These are phyloP conservation scores for Acer negundo DNA, from an alignment of 345 rosid species.

Conservation along the genomic window DNA sequence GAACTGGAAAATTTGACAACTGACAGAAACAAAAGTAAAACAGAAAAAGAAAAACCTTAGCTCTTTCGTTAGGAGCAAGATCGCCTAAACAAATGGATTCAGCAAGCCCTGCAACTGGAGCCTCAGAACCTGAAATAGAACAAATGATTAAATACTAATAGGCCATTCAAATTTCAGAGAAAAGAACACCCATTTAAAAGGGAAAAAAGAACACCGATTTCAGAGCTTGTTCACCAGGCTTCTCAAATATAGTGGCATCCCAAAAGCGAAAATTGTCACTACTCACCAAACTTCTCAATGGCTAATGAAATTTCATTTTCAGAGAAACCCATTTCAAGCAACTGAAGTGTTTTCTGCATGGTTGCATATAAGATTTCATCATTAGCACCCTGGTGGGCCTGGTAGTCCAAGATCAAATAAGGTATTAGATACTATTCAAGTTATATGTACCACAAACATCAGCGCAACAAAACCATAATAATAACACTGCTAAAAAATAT, in stretches of 20 bases:
- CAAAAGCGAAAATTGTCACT: not conserved
- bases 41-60: constrained; percentile 32
- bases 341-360: constrained; percentile 78
- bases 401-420: constrained; percentile 26
- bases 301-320: constrained; percentile 82
- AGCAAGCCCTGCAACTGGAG: constrained; percentile 69
- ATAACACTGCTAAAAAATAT: not conserved
- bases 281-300: constrained; percentile 79
- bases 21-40: constrained; percentile 8
- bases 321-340: constrained; percentile 95
- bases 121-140: constrained; percentile 58
- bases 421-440: constrained; percentile 13
- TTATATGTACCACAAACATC: not conserved
- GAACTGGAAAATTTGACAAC: constrained; percentile 14
- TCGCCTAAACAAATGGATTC: constrained; percentile 63
- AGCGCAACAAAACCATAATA: not conserved
- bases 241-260: constrained; percentile 14
- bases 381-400: constrained; percentile 57
- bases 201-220: not conserved
- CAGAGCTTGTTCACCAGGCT: constrained; percentile 5
- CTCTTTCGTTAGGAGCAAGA: constrained; percentile 28
- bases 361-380: constrained; percentile 72
- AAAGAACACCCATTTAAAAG: not conserved
- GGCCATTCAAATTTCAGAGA: not conserved
- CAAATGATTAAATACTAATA: constrained; percentile 5